Evolutionary conservation across 2,329 filamentous ascomycete species (phyloP).

Genomic region (Fusarium xyrophilum): DNA sequence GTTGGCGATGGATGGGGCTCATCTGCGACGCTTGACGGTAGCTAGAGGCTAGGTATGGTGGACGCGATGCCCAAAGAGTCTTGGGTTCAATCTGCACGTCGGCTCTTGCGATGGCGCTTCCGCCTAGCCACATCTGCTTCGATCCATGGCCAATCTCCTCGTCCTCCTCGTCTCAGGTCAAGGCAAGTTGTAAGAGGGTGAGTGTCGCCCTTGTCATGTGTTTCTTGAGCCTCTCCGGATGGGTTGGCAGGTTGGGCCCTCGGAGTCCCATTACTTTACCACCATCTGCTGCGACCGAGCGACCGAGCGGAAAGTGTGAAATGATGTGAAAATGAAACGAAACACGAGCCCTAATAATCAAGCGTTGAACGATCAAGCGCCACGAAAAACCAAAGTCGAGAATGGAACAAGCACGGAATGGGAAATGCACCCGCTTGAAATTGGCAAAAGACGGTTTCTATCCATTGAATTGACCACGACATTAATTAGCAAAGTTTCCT

Average conservation of each 20-base stretch:
- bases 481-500: slow-evolving; percentile 15
- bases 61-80: slow-evolving; percentile 29
- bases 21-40: slow-evolving; percentile 9
- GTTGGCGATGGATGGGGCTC: slow-evolving; percentile 21
- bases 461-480: not conserved
- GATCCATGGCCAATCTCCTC: slow-evolving; percentile 38
- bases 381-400: slow-evolving; percentile 4
- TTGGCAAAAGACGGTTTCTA: slow-evolving; percentile 22
- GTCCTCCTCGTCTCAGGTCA: slow-evolving; percentile 38
- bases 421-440: slow-evolving; percentile 21
- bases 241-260: not conserved
- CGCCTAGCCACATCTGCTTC: slow-evolving; percentile 38
- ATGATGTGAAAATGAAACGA: slow-evolving; percentile 12
- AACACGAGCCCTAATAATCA: slow-evolving; percentile 12
- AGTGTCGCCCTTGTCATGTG: slow-evolving; percentile 25
- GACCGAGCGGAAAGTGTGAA: slow-evolving; percentile 3
- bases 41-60: not conserved
- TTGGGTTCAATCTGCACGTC: slow-evolving; percentile 32
- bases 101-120: slow-evolving; percentile 34
- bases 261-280: slow-evolving; percentile 5
- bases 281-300: slow-evolving; percentile 6
- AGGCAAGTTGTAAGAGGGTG: slow-evolving; percentile 23
- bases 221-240: slow-evolving; percentile 8
- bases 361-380: slow-evolving; percentile 3
- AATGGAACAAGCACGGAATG: slow-evolving; percentile 17